Evolutionary conservation across 176 grass and related monocot species (phyloP), one percentile per base, ranked within the genome.

Genomic region (Ananas comosus): DNA sequence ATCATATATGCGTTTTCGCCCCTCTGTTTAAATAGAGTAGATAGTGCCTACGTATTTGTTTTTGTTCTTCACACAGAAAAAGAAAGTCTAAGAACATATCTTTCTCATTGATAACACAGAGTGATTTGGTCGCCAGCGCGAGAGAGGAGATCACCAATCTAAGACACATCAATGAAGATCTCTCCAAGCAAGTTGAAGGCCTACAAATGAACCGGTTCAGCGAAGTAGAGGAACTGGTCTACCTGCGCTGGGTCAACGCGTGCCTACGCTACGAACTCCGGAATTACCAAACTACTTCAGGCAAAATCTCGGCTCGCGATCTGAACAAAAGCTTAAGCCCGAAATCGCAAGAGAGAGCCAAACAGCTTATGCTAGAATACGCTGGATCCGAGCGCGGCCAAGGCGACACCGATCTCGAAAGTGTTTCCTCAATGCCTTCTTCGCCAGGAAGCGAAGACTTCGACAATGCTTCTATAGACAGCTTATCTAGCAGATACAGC

Each of bases 171-270:
- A 92, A 93, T 33, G 84, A 92, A 68, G 94, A 99, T 68, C 86
- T 99, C 13, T 76, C 80, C 47, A 99, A 93, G 82, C 94, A 99
- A 83, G 94, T 99, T 25, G 94, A 99, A 91, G 89, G 89, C 47
- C 82, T 93, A 51, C 94, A 99, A 25, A 90, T 93, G 84, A 99
- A 84, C 63, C 81, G 94, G 63, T 99, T 99, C 80, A 90, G 89
- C 19, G 94, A 99, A 64, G 94, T 99, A 3, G 94, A 99, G 59
- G 94, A 99, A 65, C 51, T 99, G 16, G 89, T 99, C 11, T 99
- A 99, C 82, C 87, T 93, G 33, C 84, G 89, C 0, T 99, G 94
- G 94, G 94, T 99, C 29, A 99, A 93, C 65, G 89, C 89, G 4
- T 99, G 87, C 73, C 78, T 99, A 53, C 71, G 94, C 14, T 99